Percentiles rank a stretch among this genome's conserved stretches.
These are phyloP conservation scores for Passalora sequoiae DNA, from an alignment of 2,329 filamentous ascomycete species.

Conservation along the genomic window DNA sequence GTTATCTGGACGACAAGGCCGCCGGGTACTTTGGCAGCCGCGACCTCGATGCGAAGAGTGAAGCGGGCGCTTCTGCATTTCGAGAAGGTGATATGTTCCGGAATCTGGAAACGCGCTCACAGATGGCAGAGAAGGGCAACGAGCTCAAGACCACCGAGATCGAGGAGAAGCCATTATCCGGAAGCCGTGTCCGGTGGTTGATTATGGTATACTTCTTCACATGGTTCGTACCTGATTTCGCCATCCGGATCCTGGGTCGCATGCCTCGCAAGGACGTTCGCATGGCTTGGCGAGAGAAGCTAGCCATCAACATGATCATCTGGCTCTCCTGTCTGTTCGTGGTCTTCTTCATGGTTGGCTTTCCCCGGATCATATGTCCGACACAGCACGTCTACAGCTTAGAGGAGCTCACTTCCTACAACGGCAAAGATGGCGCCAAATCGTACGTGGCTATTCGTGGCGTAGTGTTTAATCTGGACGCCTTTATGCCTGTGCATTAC, in stretches of 20 bases:
- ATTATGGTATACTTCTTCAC: constrained; percentile 77
- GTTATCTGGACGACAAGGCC: constrained; percentile 68
- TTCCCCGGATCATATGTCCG: constrained; percentile 84
- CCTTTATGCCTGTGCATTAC: constrained; percentile 73
- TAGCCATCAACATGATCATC: constrained; percentile 96
- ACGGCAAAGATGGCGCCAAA: constrained; percentile 62
- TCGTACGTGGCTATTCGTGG: constrained; percentile 81
- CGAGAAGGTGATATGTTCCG: constrained; percentile 96
- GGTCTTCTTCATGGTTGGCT: constrained; percentile 83
- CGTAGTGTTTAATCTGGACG: constrained; percentile 75
- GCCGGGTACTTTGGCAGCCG: constrained; percentile 75
- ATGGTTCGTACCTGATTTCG: constrained; percentile 79
- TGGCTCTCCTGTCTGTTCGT: constrained; percentile 77
- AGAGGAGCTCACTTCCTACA: constrained; percentile 64
- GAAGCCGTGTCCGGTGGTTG: constrained; percentile 85
- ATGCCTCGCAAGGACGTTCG: constrained; percentile 92
- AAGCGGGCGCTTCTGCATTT: constrained; percentile 86
- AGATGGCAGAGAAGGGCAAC: constrained; percentile 92
- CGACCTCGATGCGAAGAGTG: constrained; percentile 79
- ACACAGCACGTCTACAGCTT: constrained; percentile 82
- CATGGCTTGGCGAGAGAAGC: constrained; percentile 90
- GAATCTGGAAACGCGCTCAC: constrained; percentile 86
- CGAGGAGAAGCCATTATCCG: constrained; percentile 72
- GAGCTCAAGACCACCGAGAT: constrained; percentile 87
- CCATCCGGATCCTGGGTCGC: constrained; percentile 68